These are phyloP conservation scores for Penicillium malachiteum DNA, from an alignment of 495 filamentous ascomycete species.

Conservation along the genomic window DNA sequence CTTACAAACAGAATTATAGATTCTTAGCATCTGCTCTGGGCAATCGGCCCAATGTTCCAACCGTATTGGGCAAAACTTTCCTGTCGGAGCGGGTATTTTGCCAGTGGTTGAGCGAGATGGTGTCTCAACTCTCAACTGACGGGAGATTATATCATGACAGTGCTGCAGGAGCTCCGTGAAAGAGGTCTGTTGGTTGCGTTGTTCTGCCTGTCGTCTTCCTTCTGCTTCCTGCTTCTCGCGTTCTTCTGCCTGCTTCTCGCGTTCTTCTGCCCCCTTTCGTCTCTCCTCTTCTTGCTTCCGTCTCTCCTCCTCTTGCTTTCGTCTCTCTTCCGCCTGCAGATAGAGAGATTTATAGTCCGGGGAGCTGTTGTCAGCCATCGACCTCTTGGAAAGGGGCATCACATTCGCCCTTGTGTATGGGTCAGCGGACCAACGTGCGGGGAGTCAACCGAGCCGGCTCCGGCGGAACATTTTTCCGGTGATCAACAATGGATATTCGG, in stretches of 20 bases:
- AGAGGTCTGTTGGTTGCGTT: constrained; percentile 20
- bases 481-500: too few relatives aligned
- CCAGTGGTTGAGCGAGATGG: constrained; percentile 27
- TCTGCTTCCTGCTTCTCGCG: too few relatives aligned
- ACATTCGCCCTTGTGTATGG: neutral
- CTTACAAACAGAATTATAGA: constrained; percentile 15
- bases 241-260: neutral
- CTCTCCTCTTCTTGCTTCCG: neutral
- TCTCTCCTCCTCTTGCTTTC: constrained; percentile 5
- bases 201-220: too few relatives aligned
- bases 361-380: constrained; percentile 5
- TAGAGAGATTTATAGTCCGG: constrained; percentile 5
- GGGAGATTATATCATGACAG: constrained; percentile 31
- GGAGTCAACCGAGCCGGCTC: too few relatives aligned
- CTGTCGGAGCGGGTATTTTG: constrained; percentile 19
- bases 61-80: constrained; percentile 24
- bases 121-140: constrained; percentile 11
- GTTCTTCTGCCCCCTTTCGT: neutral
- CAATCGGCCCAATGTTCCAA: constrained; percentile 28
- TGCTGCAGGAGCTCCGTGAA: constrained; percentile 31
- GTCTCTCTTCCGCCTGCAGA: constrained; percentile 7
- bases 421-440: too few relatives aligned
- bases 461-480: too few relatives aligned
- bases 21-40: constrained; percentile 15
- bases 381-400: neutral